Evolutionary conservation across 495 filamentous ascomycete genomes (phyloP).

Genomic region (Choiromyces venosus): DNA sequence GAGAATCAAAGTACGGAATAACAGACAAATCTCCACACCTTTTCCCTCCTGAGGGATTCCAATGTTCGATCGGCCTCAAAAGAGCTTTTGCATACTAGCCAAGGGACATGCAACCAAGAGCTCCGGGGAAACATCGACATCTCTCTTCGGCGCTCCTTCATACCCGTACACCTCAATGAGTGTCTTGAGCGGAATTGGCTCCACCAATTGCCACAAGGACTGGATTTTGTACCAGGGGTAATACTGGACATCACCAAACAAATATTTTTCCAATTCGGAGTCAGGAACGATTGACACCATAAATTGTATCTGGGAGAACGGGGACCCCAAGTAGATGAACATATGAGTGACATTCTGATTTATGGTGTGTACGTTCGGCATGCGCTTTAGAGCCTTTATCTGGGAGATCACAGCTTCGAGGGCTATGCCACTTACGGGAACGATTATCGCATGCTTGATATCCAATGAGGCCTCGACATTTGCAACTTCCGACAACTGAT

Average conservation of each 20-base stretch:
- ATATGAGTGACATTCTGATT: background rate
- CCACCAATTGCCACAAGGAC: background rate
- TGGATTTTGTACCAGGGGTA: background rate
- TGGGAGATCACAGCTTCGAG: background rate
- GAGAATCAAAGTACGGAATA: background rate
- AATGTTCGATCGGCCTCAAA: background rate
- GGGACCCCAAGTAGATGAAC: background rate
- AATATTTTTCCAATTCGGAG: too few relatives aligned
- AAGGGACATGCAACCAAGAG: background rate
- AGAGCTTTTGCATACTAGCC: background rate
- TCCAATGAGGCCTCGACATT: background rate
- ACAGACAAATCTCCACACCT: background rate
- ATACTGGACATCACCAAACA: too few relatives aligned
- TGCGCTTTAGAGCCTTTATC: background rate
- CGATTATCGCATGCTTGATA: background rate
- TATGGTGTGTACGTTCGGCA: too few relatives aligned
- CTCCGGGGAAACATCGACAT: background rate
- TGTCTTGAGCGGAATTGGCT: background rate
- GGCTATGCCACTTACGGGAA: background rate
- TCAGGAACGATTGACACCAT: background rate
- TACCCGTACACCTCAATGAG: background rate
- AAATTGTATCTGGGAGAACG: background rate
- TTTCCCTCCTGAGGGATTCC: too few relatives aligned
- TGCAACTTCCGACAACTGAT: background rate
- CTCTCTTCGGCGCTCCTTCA: background rate